These are phyloP conservation scores for Coffea eugenioides DNA, from an alignment of 257 asterid species.

Conservation along the genomic window DNA sequence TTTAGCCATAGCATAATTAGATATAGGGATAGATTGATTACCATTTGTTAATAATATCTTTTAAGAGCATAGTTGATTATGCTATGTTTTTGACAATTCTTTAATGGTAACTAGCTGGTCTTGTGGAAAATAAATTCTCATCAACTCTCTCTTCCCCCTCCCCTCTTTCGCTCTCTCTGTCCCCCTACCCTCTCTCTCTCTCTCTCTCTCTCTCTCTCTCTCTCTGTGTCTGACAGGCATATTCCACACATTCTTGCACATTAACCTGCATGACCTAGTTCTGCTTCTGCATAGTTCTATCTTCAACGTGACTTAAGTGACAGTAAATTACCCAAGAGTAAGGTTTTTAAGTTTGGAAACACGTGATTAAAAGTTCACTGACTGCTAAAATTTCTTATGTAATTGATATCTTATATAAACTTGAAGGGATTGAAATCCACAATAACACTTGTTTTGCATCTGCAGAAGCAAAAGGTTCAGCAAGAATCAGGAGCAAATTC, in stretches of 20 bases:
- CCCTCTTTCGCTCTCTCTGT: not conserved
- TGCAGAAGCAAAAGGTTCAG: conserved; percentile 71
- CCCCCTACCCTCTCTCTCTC: not conserved
- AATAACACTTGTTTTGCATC: conserved; percentile 5
- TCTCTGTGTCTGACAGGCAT: not conserved
- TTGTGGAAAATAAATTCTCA: not conserved
- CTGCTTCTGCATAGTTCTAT: not conserved
- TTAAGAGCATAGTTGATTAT: not conserved
- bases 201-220: not conserved
- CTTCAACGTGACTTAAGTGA: too few relatives aligned
- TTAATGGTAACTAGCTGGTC: not conserved
- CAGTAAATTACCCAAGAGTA: not conserved
- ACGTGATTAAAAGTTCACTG: not conserved
- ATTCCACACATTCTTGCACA: not conserved
- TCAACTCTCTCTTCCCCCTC: not conserved
- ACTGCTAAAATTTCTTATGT: not conserved
- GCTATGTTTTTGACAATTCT: not conserved
- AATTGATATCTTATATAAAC: not conserved
- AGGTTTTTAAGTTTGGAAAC: not conserved
- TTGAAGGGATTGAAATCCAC: not conserved
- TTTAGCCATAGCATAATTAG: not conserved
- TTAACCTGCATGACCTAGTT: not conserved
- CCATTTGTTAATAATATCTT: too few relatives aligned
- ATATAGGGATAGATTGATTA: not conserved
- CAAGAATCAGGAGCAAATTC: conserved; percentile 26